phyloP scores from a whole-genome alignment of 2,329 filamentous ascomycete species.

The Fusarium clavum region DNA sequence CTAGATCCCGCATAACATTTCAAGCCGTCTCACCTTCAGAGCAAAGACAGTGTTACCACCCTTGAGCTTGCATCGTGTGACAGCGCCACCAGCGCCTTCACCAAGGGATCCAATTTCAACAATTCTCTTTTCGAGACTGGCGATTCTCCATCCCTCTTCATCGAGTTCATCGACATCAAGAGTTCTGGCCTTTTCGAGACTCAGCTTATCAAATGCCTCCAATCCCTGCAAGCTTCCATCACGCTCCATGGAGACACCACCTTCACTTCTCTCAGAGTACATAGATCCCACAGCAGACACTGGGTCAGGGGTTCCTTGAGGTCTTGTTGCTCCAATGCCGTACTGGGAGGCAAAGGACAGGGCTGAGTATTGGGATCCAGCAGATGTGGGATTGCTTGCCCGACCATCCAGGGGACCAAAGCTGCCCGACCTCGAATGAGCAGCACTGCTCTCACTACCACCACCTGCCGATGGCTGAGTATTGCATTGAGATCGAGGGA shows the following conservation, averaged over 20 bases:
- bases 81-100: constrained; percentile 94
- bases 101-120: constrained; percentile 89
- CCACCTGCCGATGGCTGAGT: constrained; percentile 75
- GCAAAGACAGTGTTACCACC: constrained; percentile 96
- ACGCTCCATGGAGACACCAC: constrained; percentile 80
- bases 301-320: constrained; percentile 81
- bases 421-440: constrained; percentile 85
- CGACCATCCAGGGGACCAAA: constrained; percentile 82
- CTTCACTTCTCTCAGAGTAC: constrained; percentile 83
- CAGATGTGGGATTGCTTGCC: constrained; percentile 84
- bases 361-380: constrained; percentile 87
- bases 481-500: constrained; percentile 61
- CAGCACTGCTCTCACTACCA: constrained; percentile 82
- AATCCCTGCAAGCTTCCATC: constrained; percentile 84
- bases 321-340: constrained; percentile 73
- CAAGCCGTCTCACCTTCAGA: constrained; percentile 77
- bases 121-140: constrained; percentile 88
- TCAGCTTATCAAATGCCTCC: constrained; percentile 82
- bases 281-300: constrained; percentile 88
- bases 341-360: constrained; percentile 82
- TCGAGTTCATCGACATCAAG: constrained; percentile 95
- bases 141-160: constrained; percentile 94
- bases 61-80: constrained; percentile 89
- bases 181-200: constrained; percentile 82
- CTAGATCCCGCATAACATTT: not conserved